These are phyloP conservation scores for Exophiala sp. DNA, from an alignment of 2,329 filamentous ascomycete genomes.

Conservation along the genomic window DNA sequence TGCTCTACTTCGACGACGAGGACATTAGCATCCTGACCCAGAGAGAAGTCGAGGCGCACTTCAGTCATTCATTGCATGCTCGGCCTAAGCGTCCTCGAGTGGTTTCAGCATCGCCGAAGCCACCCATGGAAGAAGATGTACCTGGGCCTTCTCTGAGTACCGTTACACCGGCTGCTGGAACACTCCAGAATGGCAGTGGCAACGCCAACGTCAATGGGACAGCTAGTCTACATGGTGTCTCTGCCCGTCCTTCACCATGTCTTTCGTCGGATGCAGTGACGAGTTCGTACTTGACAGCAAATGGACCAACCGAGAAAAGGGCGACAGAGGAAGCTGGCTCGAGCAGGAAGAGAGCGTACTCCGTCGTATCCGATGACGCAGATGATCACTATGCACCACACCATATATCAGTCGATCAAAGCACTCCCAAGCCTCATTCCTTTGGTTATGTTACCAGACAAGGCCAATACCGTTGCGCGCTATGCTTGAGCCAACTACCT, in stretches of 20 bases:
- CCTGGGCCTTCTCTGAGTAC: not conserved
- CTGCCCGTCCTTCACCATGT: not conserved
- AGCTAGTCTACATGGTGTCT: not conserved
- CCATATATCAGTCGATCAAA: not conserved
- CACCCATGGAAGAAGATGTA: not conserved
- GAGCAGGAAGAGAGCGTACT: slow-evolving; percentile 8
- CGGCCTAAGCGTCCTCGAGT: slow-evolving; percentile 16
- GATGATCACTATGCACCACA: not conserved
- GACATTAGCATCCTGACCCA: slow-evolving; percentile 18
- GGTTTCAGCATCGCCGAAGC: not conserved
- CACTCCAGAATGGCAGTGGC: not conserved
- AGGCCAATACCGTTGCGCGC: slow-evolving; percentile 18
- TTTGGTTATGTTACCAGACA: slow-evolving; percentile 18
- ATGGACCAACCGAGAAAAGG: not conserved
- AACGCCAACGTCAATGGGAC: not conserved
- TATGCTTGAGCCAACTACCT: slow-evolving; percentile 19
- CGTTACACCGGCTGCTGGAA: too few species aligned
- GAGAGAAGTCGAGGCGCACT: slow-evolving; percentile 14
- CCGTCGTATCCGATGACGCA: slow-evolving; percentile 2
- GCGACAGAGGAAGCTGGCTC: not conserved
- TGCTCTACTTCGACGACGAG: slow-evolving; percentile 20
- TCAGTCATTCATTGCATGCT: slow-evolving; percentile 7
- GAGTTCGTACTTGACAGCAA: slow-evolving; percentile 1
- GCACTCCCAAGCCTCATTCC: slow-evolving; percentile 3
- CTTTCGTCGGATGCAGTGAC: not conserved